These are phyloP conservation scores for Solanum pinnatisectum DNA, from an alignment of 257 asterid species.

Conservation along the genomic window DNA sequence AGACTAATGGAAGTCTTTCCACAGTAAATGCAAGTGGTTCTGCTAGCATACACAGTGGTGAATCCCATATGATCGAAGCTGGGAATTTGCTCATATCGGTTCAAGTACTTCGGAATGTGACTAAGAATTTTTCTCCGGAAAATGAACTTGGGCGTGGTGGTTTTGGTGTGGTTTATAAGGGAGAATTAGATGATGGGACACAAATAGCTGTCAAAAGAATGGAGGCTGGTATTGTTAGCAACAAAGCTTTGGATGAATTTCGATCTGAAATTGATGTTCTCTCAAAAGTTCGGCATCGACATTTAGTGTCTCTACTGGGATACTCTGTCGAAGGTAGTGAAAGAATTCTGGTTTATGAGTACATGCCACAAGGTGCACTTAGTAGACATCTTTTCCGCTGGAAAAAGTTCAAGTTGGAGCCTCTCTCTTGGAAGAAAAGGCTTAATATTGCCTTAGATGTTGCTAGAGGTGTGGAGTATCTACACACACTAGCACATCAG, in stretches of 20 bases:
- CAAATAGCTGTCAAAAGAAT: conserved; percentile 84
- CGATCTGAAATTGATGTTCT: conserved; percentile 76
- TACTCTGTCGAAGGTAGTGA: conserved; percentile 63
- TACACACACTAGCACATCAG: conserved; percentile 71
- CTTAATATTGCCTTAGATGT: conserved; percentile 80
- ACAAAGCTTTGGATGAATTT: conserved; percentile 69
- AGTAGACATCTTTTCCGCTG: conserved; percentile 79
- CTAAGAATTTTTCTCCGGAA: conserved; percentile 67
- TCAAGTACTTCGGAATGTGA: conserved; percentile 72
- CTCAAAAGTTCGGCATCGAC: conserved; percentile 83
- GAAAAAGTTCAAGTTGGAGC: conserved; percentile 64
- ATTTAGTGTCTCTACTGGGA: conserved; percentile 86
- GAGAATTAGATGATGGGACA: conserved; percentile 79
- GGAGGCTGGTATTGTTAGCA: conserved; percentile 65
- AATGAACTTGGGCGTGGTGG: conserved; percentile 95
- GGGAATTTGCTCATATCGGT: conserved; percentile 71
- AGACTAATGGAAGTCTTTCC: conserved; percentile 26
- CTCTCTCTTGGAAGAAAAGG: conserved; percentile 85
- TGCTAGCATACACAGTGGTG: conserved; percentile 41
- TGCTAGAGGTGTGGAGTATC: conserved; percentile 84
- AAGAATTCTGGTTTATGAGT: conserved; percentile 73
- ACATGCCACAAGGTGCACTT: conserved; percentile 87
- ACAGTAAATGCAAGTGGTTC: conserved; percentile 44
- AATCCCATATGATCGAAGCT: conserved; percentile 57
- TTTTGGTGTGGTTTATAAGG: conserved; percentile 82